phyloP scores from a whole-genome alignment of 2,329 filamentous ascomycete genomes.

The Tolypocladium pustulatum region DNA sequence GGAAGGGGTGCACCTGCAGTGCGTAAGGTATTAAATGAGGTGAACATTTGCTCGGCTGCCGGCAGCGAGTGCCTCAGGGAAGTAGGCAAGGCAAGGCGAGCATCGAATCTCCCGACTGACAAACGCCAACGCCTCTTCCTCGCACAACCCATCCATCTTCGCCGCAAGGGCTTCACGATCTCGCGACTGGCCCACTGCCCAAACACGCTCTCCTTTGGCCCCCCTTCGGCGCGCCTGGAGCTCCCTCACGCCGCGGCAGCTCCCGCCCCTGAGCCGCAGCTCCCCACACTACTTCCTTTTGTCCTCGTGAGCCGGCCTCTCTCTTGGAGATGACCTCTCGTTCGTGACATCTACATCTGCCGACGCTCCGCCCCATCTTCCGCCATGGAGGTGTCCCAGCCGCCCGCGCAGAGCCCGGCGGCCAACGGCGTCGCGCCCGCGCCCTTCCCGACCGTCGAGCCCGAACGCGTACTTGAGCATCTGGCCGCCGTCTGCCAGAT shows the following conservation, averaged over 20 bases:
- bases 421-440: slow-evolving; percentile 35
- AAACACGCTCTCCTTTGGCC: background rate
- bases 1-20: background rate
- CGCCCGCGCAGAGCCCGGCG: slow-evolving; percentile 30
- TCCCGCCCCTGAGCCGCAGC: slow-evolving; percentile 4
- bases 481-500: slow-evolving; percentile 60
- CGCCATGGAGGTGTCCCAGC: slow-evolving; percentile 44
- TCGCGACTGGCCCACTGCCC: background rate
- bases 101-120: background rate
- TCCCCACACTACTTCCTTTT: background rate
- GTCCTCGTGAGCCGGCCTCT: background rate
- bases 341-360: background rate
- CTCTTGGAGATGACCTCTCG: background rate
- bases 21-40: background rate
- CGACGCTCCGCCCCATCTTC: background rate
- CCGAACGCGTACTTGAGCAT: slow-evolving; percentile 61
- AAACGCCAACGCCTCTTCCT: background rate
- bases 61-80: background rate
- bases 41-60: background rate
- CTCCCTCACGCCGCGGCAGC: background rate
- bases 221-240: background rate
- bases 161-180: background rate
- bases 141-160: background rate
- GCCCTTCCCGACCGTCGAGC: slow-evolving; percentile 50
- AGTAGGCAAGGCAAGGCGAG: no score